These are phyloP conservation scores for Raffaelea albimanens DNA, from an alignment of 2,329 filamentous ascomycete species.

Conservation along the genomic window DNA sequence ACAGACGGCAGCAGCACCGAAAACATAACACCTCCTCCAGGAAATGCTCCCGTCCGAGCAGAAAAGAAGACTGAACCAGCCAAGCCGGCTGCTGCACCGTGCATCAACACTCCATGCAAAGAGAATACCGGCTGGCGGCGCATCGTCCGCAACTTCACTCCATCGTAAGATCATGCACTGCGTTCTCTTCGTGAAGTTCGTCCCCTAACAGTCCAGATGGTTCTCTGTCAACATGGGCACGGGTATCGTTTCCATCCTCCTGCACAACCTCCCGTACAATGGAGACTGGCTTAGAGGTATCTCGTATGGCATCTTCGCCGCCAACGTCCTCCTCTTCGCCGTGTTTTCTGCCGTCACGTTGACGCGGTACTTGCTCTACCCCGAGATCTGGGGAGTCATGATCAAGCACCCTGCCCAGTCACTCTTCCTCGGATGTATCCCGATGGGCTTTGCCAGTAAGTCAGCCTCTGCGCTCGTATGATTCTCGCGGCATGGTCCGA, in stretches of 20 bases:
- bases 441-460: conserved; percentile 48
- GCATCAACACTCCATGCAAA: conserved; percentile 3
- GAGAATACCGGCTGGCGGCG: conserved; percentile 21
- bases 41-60: too few relatives aligned
- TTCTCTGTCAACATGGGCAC: conserved; percentile 53
- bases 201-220: conserved; percentile 24
- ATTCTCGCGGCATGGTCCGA: background rate
- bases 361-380: conserved; percentile 50
- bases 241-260: conserved; percentile 49
- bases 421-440: conserved; percentile 53
- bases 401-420: conserved; percentile 52
- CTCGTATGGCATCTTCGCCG: conserved; percentile 42
- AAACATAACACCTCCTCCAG: too few relatives aligned
- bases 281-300: conserved; percentile 42
- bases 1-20: too few relatives aligned
- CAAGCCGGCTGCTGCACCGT: background rate
- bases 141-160: conserved; percentile 33
- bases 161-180: conserved; percentile 24
- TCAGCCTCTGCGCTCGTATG: background rate
- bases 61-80: too few relatives aligned
- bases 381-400: conserved; percentile 51
- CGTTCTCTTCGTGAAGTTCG: background rate
- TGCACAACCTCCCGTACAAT: conserved; percentile 49
- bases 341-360: conserved; percentile 39
- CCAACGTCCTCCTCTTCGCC: conserved; percentile 46